phyloP scores from a whole-genome alignment of 1,284 basidiomycete genomes.

The Leccinum ponderosum region DNA sequence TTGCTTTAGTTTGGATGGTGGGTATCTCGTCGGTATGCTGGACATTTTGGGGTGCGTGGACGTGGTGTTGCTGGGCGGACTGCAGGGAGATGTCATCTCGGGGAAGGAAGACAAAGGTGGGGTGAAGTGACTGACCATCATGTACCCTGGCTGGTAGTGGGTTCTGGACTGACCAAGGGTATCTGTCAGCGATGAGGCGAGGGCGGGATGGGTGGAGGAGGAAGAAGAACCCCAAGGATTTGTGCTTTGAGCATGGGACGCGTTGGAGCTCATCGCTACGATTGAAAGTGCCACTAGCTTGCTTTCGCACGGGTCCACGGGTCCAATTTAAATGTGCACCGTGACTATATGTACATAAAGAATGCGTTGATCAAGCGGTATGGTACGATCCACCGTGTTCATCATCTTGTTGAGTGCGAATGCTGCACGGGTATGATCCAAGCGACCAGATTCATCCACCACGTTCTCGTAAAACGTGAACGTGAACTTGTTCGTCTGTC shows the following conservation, averaged over 20 bases:
- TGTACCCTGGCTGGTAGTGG: constrained; percentile 75
- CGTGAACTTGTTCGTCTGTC: too few species aligned
- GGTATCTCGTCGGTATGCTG: constrained; percentile 68
- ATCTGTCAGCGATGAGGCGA: constrained; percentile 42
- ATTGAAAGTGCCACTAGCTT: background rate
- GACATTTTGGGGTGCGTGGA: constrained; percentile 53
- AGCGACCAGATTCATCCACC: too few species aligned
- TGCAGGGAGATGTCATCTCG: constrained; percentile 25
- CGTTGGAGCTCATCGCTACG: constrained; percentile 29
- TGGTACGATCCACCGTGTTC: too few species aligned
- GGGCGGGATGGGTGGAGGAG: constrained; percentile 18
- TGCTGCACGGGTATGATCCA: too few species aligned
- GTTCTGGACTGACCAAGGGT: constrained; percentile 65
- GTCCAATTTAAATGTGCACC: too few species aligned
- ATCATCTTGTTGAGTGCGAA: too few species aligned
- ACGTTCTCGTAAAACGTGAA: too few species aligned
- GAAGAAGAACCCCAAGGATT: constrained; percentile 28
- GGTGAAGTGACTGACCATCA: constrained; percentile 54
- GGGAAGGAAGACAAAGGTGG: background rate
- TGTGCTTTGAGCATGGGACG: constrained; percentile 23
- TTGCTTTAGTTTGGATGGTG: constrained; percentile 72
- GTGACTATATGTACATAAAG: background rate
- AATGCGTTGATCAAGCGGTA: too few species aligned
- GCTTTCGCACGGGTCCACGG: constrained; percentile 11
- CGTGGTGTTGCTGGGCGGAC: constrained; percentile 63